Conservation (phyloP, 148 eudicot genomes). For the Chenopodium suecicum region DNA sequence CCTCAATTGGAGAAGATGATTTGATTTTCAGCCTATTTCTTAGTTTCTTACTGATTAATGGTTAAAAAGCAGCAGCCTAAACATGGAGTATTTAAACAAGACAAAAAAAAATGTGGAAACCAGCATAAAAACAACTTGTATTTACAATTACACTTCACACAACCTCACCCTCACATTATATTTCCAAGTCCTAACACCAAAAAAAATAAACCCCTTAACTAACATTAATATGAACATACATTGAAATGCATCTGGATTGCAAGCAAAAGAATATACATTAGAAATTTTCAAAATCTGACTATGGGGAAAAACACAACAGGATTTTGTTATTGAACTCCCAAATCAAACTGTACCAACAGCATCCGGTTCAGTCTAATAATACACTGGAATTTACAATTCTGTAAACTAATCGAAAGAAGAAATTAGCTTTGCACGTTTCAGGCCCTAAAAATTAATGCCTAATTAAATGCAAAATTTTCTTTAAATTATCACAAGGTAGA, state of each 20-base stretch:
- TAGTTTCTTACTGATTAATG: no score
- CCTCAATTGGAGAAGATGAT: no score
- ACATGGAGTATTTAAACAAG: no score
- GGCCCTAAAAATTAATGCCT: constrained; percentile 23
- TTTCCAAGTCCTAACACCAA: background rate
- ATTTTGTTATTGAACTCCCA: constrained; percentile 3
- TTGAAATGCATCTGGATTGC: background rate
- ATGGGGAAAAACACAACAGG: background rate
- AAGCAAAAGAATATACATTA: background rate
- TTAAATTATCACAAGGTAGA: constrained; percentile 3
- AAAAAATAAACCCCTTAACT: background rate
- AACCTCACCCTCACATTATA: no score
- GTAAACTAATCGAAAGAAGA: constrained; percentile 18
- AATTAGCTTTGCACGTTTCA: constrained; percentile 4
- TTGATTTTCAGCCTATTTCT: no score
- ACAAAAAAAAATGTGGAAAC: no score
- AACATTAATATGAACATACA: background rate
- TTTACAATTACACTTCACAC: no score
- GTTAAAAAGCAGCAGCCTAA: no score
- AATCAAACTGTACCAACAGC: constrained; percentile 16
- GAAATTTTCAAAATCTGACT: background rate
- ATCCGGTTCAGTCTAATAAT: constrained; percentile 15
- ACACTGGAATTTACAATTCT: constrained; percentile 31
- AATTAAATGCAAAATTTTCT: constrained; percentile 19
- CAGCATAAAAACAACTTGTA: no score